Percentiles rank a stretch among this genome's conserved stretches.
Evolutionary conservation across 108 stramenopile species (phyloP).

Genomic region (Cyclotella distinguenda): DNA sequence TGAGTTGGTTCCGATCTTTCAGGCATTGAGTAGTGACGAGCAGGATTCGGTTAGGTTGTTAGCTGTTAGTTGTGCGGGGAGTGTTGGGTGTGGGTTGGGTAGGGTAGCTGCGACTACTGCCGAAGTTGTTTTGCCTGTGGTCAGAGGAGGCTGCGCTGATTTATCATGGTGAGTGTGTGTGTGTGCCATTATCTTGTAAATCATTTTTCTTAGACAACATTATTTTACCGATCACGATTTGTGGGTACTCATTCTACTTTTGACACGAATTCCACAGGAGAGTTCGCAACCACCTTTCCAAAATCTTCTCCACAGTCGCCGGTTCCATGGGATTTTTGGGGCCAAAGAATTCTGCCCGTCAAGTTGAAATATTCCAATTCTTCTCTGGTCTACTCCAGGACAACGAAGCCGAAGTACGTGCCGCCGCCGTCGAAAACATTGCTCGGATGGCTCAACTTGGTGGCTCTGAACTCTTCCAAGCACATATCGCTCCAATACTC

Average conservation of each 20-base stretch:
- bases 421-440: conserved; percentile 88
- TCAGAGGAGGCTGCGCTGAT: conserved; percentile 78
- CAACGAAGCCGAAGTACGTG: conserved; percentile 92
- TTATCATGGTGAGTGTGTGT: conserved; percentile 88
- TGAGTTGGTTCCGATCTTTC: conserved; percentile 72
- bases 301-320: conserved; percentile 76
- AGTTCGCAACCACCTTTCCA: conserved; percentile 91
- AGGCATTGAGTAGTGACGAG: conserved; percentile 88
- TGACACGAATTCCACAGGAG: conserved; percentile 52
- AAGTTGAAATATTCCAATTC: conserved; percentile 61
- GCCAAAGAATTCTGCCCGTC: conserved; percentile 23
- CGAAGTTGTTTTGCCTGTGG: conserved; percentile 70
- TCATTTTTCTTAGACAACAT: background rate
- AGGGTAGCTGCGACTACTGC: conserved; percentile 50
- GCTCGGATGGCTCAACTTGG: conserved; percentile 83
- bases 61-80: conserved; percentile 73
- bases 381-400: conserved; percentile 85
- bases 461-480: conserved; percentile 68
- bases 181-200: background rate
- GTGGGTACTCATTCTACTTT: background rate
- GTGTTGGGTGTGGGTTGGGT: conserved; percentile 68
- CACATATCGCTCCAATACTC: conserved; percentile 68
- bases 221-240: too few relatives aligned
- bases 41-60: conserved; percentile 95
- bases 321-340: conserved; percentile 62